Evolutionary conservation across 2,329 filamentous ascomycete species (phyloP), one percentile per base, ranked within the genome.

Genomic region (Pyricularia sp.): DNA sequence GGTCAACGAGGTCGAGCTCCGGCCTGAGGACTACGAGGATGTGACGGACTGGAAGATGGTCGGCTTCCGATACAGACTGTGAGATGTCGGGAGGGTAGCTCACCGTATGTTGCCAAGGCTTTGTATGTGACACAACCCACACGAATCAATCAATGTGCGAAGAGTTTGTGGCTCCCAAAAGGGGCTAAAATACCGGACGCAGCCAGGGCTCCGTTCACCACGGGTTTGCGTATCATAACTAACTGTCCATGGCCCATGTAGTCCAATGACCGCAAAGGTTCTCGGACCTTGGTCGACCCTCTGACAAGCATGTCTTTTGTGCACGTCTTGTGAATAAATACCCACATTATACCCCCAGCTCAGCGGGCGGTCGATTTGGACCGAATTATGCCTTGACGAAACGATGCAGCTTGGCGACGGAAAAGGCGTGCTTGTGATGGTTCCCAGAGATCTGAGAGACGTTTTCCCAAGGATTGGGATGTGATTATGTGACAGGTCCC

Each of bases 51-150:
- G 85, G 83, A 81, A 87, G 55, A 86, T 81, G 0, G 74, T 81
- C 23, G 87, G 86, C 0, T 89, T 89, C 71, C 81, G 86, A 61
- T 89, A 89, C 75, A 81, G 86, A 31, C 73, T 85, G 30, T 85
- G 73, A 69, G 58, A 28, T 17, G 2, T 33, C 7, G 12, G 12
- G 26, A 10, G 14, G 12, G 20, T 20, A 6, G 42, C 20, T n/a
- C 42, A n/a, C 42, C 42, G 42, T n/a, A 9, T n/a, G n/a, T 50
- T 6, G 42, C 42, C 42, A 20, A 50, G 42, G 42, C 4, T n/a
- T 50, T 50, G 42, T n/a, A 50, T 50, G 42, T 50, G 33, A 36
- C 33, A 50, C 36, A 42, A 2, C 4, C 12, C 14, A 20, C 36
- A 9, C 31, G 31, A 33, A 33, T 33, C 31, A 9, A 1, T 33